phyloP scores from a whole-genome alignment of 2,329 filamentous ascomycete species.

The Simplicillium aogashimaense region DNA sequence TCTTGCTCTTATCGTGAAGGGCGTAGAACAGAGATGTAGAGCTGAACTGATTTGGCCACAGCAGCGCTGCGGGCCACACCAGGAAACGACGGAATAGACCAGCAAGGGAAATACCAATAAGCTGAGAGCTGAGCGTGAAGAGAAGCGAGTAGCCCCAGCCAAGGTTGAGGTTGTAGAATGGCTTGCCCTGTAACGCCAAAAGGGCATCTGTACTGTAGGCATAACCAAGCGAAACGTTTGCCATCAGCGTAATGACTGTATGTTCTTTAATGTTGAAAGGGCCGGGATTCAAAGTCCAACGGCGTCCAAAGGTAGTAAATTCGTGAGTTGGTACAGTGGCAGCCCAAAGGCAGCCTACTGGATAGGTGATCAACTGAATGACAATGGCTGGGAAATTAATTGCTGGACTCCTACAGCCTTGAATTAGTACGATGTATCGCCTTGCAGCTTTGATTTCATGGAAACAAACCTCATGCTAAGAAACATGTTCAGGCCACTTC shows the following conservation, averaged over 20 bases:
- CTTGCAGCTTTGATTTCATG: neutral
- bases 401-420: constrained; percentile 17
- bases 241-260: constrained; percentile 42
- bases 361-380: constrained; percentile 30
- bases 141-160: constrained; percentile 48
- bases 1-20: constrained; percentile 29
- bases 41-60: constrained; percentile 44
- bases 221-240: constrained; percentile 39
- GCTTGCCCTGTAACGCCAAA: constrained; percentile 30
- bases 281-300: constrained; percentile 36
- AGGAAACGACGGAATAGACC: constrained; percentile 46
- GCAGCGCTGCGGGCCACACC: constrained; percentile 50
- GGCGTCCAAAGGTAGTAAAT: constrained; percentile 29
- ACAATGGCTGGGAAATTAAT: constrained; percentile 27
- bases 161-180: constrained; percentile 34
- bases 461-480: constrained; percentile 27
- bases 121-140: constrained; percentile 46
- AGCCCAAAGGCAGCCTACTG: constrained; percentile 31
- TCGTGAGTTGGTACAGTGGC: constrained; percentile 27
- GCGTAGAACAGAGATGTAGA: constrained; percentile 37
- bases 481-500: constrained; percentile 35
- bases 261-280: constrained; percentile 44
- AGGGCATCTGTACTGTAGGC: constrained; percentile 31
- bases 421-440: neutral
- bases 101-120: constrained; percentile 51